Percentiles rank a stretch among this genome's conserved stretches.
phyloP scores from a whole-genome alignment of 768 basidiomycete species.

The Xerocomellus chrysenteron region DNA sequence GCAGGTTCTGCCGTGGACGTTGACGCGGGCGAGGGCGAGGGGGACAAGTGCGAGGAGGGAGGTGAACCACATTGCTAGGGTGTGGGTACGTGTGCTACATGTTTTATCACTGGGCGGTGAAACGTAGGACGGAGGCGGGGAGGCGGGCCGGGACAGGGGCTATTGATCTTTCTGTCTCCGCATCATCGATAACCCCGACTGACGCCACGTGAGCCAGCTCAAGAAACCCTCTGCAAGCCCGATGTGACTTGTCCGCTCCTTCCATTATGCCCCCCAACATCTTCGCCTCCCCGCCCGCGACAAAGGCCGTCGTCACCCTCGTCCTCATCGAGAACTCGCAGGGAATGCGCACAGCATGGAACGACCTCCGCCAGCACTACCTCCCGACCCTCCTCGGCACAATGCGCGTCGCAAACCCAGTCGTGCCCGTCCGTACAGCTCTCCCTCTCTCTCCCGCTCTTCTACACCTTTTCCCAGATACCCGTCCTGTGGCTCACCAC shows the following conservation, averaged over 20 bases:
- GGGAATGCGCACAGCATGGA: constrained; percentile 44
- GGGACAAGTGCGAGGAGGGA: constrained; percentile 1
- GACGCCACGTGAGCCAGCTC: constrained; percentile 13
- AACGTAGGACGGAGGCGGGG: background rate
- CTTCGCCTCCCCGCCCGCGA: constrained; percentile 19
- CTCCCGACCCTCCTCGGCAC: constrained; percentile 43
- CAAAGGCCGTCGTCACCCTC: constrained; percentile 35
- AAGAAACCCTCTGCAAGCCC: constrained; percentile 5
- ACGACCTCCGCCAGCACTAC: constrained; percentile 48
- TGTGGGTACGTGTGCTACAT: background rate
- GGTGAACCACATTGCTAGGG: background rate
- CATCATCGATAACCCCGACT: constrained; percentile 23
- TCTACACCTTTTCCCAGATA: constrained; percentile 13
- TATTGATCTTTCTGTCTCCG: constrained; percentile 2
- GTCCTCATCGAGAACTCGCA: constrained; percentile 58
- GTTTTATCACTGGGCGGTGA: background rate
- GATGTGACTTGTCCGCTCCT: constrained; percentile 2
- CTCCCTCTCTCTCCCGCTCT: background rate
- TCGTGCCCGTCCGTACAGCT: constrained; percentile 39
- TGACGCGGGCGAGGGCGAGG: background rate
- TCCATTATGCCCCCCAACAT: constrained; percentile 13
- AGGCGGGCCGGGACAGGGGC: background rate
- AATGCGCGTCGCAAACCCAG: constrained; percentile 39
- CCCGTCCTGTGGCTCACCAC: constrained; percentile 48
- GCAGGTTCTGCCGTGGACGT: constrained; percentile 17